phyloP scores from a whole-genome alignment of 768 basidiomycete species.

The Fistulinella prunicolor region DNA sequence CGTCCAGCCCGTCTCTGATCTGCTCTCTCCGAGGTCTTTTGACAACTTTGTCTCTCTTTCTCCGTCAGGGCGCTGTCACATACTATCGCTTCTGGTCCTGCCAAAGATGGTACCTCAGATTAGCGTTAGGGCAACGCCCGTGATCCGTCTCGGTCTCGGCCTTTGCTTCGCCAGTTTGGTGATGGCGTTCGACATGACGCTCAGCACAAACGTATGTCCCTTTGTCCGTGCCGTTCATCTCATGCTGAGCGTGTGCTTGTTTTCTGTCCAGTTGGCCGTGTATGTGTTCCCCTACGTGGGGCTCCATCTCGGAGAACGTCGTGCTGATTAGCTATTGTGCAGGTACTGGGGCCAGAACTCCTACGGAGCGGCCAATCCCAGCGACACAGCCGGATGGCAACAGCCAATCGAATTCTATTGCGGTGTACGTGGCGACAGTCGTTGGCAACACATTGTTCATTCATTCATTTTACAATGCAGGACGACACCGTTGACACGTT shows the following conservation, averaged over 20 bases:
- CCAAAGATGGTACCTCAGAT: slow-evolving; percentile 11
- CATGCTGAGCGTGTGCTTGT: slow-evolving; percentile 27
- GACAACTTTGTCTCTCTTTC: neutral
- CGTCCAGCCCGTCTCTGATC: neutral
- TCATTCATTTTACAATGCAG: slow-evolving; percentile 23
- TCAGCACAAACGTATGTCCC: slow-evolving; percentile 23
- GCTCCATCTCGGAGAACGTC: neutral
- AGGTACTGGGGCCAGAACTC: slow-evolving; percentile 40
- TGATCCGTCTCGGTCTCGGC: slow-evolving; percentile 15
- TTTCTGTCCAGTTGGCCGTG: no score
- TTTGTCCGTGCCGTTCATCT: neutral
- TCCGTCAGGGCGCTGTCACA: neutral
- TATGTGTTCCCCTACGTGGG: no score
- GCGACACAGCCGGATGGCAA: slow-evolving; percentile 27
- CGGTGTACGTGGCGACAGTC: slow-evolving; percentile 8
- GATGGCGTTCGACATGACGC: slow-evolving; percentile 26
- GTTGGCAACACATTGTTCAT: neutral
- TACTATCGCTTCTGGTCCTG: neutral
- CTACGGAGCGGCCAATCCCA: slow-evolving; percentile 26
- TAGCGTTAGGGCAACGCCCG: neutral
- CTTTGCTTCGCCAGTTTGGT: slow-evolving; percentile 11
- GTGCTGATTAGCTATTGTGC: neutral
- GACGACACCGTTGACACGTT: slow-evolving; percentile 57
- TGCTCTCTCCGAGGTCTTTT: neutral
- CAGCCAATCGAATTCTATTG: slow-evolving; percentile 35